phyloP scores from a whole-genome alignment of 2,329 filamentous ascomycete species.

The Calonectria naviculata region DNA sequence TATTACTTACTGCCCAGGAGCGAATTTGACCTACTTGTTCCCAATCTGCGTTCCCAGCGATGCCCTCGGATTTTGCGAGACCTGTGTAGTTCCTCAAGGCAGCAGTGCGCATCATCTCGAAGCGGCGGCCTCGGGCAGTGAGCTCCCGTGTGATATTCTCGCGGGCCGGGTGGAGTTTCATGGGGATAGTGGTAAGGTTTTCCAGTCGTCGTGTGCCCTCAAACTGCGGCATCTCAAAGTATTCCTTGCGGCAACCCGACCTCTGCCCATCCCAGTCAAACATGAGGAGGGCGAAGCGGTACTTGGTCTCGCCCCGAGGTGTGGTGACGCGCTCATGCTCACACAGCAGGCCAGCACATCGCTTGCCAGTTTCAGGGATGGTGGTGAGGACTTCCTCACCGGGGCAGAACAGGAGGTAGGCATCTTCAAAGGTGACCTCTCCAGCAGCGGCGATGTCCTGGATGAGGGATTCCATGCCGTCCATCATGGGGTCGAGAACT shows the following conservation, averaged over 20 bases:
- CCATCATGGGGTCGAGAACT: neutral
- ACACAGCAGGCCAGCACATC: neutral
- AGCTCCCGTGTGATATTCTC: neutral
- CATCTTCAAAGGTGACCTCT: neutral
- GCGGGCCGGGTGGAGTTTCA: neutral
- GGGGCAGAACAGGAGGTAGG: constrained; percentile 8
- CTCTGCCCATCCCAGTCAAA: constrained; percentile 9
- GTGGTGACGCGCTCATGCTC: neutral
- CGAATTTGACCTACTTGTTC: neutral
- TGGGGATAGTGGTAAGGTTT: neutral
- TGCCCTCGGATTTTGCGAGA: neutral
- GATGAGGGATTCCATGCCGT: neutral
- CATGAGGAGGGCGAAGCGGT: neutral
- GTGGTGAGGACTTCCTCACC: neutral
- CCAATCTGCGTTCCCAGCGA: neutral
- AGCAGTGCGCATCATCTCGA: neutral
- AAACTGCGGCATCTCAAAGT: neutral
- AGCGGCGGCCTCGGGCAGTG: neutral
- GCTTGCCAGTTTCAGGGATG: neutral
- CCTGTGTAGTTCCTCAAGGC: neutral
- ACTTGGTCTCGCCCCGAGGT: neutral
- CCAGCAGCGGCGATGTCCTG: neutral
- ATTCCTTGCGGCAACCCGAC: neutral
- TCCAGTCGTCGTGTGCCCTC: neutral
- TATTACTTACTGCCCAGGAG: neutral